Conservation (phyloP, 2,329 filamentous ascomycete species). For the Hypoxylon sp. region DNA sequence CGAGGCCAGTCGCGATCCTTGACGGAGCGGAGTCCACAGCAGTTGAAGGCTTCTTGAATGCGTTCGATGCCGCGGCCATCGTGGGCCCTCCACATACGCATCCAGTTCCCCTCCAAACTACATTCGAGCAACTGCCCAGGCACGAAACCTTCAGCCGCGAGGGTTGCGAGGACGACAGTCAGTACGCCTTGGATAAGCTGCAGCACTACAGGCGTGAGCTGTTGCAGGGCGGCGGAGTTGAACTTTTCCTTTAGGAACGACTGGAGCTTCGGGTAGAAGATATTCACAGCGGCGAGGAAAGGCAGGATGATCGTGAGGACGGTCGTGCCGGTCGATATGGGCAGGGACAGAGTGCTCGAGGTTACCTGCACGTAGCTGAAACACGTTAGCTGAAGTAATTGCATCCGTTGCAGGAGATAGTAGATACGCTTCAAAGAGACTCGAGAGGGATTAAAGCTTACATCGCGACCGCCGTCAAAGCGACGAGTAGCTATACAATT, state of each 20-base stretch:
- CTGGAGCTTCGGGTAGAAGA: constrained; percentile 43
- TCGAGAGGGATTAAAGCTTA: constrained; percentile 17
- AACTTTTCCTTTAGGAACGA: constrained; percentile 6
- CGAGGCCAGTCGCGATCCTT: constrained; percentile 71
- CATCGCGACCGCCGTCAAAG: constrained; percentile 36
- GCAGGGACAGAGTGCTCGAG: constrained; percentile 48
- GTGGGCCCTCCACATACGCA: constrained; percentile 63
- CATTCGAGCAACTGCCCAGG: constrained; percentile 60
- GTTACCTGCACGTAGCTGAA: constrained; percentile 49
- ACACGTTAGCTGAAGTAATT: constrained; percentile 8
- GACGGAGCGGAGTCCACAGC: constrained; percentile 72
- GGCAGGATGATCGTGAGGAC: constrained; percentile 50
- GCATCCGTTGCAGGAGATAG: no score
- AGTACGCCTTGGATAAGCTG: constrained; percentile 60
- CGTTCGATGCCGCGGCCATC: constrained; percentile 62
- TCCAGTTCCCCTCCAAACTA: constrained; percentile 68
- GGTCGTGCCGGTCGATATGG: constrained; percentile 48
- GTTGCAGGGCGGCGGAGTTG: constrained; percentile 24
- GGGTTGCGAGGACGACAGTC: constrained; percentile 59
- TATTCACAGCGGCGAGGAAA: constrained; percentile 46
- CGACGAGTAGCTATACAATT: constrained; percentile 30
- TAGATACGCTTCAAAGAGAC: constrained; percentile 27
- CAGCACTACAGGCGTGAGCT: constrained; percentile 52
- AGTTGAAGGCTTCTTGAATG: constrained; percentile 75
- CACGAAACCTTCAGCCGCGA: constrained; percentile 52